Conservation (phyloP, 306 rosid species). For the Lablab purpureus region DNA sequence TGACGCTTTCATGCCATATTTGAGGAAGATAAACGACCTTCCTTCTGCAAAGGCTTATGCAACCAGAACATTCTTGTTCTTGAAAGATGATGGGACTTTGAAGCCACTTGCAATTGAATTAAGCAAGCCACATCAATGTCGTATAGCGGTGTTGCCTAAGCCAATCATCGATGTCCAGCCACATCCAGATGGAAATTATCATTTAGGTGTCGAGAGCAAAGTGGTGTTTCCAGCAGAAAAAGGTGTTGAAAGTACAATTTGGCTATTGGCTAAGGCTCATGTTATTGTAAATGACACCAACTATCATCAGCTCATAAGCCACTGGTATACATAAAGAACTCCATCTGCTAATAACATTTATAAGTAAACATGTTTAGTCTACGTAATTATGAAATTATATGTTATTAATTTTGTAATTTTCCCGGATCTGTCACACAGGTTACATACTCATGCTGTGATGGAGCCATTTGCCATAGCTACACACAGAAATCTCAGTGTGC, state of each 20-base stretch:
- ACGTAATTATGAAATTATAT: no score
- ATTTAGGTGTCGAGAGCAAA: no score
- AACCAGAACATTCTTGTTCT: conserved; percentile 66
- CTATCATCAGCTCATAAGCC: conserved; percentile 75
- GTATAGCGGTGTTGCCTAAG: conserved; percentile 59
- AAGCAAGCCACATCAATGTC: conserved; percentile 65
- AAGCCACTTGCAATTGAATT: conserved; percentile 76
- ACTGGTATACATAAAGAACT: conserved; percentile 48
- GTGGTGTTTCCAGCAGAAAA: conserved; percentile 59
- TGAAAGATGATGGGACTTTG: conserved; percentile 68
- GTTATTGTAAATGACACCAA: conserved; percentile 72
- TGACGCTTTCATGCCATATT: conserved; percentile 64
- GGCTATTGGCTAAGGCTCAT: conserved; percentile 80
- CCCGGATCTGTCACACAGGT: conserved; percentile 47
- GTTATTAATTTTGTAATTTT: background rate
- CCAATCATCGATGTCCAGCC: no score
- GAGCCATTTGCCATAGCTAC: conserved; percentile 68
- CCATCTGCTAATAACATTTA: background rate
- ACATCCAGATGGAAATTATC: no score
- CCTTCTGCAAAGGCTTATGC: conserved; percentile 59
- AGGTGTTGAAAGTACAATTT: conserved; percentile 63
- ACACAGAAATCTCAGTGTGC: conserved; percentile 47
- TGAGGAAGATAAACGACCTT: conserved; percentile 56
- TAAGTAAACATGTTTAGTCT: background rate
- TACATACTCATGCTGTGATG: conserved; percentile 75